Conservation (phyloP, 495 filamentous ascomycete genomes). For the Thozetella sp. region DNA sequence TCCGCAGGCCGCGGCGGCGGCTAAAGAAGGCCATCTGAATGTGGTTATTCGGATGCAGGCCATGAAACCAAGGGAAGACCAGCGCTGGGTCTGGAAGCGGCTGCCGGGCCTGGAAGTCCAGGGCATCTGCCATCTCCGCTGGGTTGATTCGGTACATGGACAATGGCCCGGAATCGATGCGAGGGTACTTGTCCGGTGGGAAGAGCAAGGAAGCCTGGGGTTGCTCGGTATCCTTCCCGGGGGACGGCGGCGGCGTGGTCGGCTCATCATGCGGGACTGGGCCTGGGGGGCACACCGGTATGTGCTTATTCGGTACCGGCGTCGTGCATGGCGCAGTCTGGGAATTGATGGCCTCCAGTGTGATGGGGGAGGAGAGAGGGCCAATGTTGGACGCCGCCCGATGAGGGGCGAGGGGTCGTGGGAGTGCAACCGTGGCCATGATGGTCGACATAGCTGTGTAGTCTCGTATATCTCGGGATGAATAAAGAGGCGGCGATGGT, state of each 20-base stretch:
- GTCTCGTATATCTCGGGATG: not conserved
- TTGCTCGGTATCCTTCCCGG: conserved; percentile 46
- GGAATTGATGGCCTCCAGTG: conserved; percentile 46
- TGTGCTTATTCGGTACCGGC: conserved; percentile 87
- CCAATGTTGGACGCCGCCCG: conserved; percentile 46
- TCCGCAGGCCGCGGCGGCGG: conserved; percentile 68
- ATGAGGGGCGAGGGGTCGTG: conserved; percentile 49
- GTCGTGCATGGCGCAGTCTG: conserved; percentile 39
- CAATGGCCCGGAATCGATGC: conserved; percentile 55
- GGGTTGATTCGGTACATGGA: conserved; percentile 76
- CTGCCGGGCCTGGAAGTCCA: conserved; percentile 75
- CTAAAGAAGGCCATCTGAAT: conserved; percentile 89
- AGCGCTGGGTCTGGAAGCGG: conserved; percentile 78
- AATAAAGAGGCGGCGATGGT: conserved; percentile 15
- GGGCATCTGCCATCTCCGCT: conserved; percentile 64
- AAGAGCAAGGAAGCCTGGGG: conserved; percentile 68
- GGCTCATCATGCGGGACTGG: conserved; percentile 62
- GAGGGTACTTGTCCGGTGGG: conserved; percentile 65
- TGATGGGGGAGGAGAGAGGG: conserved; percentile 48
- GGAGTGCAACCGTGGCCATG: conserved; percentile 56
- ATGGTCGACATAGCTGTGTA: conserved; percentile 9
- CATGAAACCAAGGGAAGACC: conserved; percentile 98
- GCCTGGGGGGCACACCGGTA: conserved; percentile 82
- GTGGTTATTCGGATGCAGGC: conserved; percentile 86
- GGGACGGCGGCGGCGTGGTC: conserved; percentile 69